These are phyloP conservation scores for Closterium sp. DNA, from an alignment of 139 green algal species.

Conservation along the genomic window DNA sequence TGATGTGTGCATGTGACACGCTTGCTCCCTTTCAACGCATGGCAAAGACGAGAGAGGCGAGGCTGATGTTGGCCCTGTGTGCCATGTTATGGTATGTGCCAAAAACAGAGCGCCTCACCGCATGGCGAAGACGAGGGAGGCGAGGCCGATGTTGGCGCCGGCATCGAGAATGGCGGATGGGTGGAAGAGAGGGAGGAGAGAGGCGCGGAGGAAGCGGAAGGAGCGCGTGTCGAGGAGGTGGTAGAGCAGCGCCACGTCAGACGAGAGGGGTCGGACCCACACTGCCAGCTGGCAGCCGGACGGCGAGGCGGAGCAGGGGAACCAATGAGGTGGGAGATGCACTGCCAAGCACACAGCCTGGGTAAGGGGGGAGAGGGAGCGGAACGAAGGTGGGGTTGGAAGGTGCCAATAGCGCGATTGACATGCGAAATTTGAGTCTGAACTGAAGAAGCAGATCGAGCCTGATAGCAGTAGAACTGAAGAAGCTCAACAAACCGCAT, in stretches of 20 bases:
- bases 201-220: background rate
- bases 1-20: too few relatives aligned
- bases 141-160: background rate
- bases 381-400: background rate
- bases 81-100: too few relatives aligned
- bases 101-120: background rate
- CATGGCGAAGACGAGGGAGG: background rate
- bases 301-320: background rate
- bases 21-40: too few relatives aligned
- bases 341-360: background rate
- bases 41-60: too few relatives aligned
- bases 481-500: background rate
- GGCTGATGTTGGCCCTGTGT: too few relatives aligned
- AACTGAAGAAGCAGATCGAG: too few relatives aligned
- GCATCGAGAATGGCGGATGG: background rate
- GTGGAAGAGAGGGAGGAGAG: background rate
- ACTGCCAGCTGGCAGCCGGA: background rate
- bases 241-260: background rate
- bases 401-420: background rate
- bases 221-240: background rate
- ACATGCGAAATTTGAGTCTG: background rate
- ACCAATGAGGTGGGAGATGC: background rate
- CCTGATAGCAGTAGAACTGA: too few relatives aligned
- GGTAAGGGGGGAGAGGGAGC: background rate
- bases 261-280: background rate